Conservation (phyloP, 768 basidiomycete species). For the Pleurotus cornucopiae region DNA sequence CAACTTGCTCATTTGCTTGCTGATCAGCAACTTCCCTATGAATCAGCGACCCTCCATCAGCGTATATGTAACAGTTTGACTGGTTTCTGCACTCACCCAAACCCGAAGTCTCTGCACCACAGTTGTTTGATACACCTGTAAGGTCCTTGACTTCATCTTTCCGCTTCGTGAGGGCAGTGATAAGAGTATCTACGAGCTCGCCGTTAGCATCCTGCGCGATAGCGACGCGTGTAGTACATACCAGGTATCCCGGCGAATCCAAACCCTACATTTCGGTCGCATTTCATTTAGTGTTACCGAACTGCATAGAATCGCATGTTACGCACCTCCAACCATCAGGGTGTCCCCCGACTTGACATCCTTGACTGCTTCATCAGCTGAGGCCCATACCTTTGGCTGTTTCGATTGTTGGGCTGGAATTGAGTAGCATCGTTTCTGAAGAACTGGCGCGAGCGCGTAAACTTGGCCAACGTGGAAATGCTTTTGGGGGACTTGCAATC, state of each 20-base stretch:
- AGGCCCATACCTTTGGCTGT: constrained; percentile 72
- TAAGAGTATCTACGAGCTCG: constrained; percentile 63
- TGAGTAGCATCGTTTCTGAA: constrained; percentile 1
- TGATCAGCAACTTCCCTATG: constrained; percentile 69
- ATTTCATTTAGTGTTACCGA: not conserved
- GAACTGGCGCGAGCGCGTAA: not conserved
- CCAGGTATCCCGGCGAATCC: constrained; percentile 88
- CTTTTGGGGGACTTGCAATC: not conserved
- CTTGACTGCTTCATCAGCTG: constrained; percentile 78
- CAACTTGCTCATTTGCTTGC: constrained; percentile 75
- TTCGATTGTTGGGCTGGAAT: constrained; percentile 26
- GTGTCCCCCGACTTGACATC: constrained; percentile 79
- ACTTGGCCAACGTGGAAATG: not conserved
- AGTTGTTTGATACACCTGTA: constrained; percentile 88
- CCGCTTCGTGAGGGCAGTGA: constrained; percentile 70
- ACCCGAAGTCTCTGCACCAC: constrained; percentile 66
- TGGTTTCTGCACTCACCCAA: constrained; percentile 43
- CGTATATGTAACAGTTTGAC: not conserved
- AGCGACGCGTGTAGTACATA: constrained; percentile 23
- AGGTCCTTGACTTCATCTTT: constrained; percentile 63
- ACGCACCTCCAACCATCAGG: constrained; percentile 77
- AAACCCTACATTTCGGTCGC: constrained; percentile 56
- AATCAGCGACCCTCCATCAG: not conserved
- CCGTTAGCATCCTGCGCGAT: not conserved
- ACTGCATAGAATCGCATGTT: not conserved